phyloP scores from a whole-genome alignment of 2,329 filamentous ascomycete genomes.

The Penicillium brevicompactum region DNA sequence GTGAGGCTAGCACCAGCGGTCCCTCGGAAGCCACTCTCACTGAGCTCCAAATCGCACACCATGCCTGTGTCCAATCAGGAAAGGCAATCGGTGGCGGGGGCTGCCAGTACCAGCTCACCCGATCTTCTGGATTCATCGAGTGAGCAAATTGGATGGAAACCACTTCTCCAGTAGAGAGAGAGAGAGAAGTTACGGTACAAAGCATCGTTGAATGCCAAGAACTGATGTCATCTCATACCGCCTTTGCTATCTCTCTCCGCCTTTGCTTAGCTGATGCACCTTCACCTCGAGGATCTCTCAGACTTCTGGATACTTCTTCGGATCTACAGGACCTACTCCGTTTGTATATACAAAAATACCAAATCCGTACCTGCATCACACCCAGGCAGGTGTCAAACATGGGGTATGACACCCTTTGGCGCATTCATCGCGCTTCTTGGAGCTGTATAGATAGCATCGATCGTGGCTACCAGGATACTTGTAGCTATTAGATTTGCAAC shows the following conservation, averaged over 20 bases:
- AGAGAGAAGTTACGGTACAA: background rate
- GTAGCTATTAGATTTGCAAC: background rate
- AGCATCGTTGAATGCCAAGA: background rate
- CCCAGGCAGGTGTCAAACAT: too few relatives aligned
- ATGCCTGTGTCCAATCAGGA: background rate
- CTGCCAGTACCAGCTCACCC: background rate
- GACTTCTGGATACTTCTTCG: too few relatives aligned
- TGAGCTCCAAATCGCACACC: conserved; percentile 24
- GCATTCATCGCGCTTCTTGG: background rate
- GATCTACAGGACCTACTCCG: too few relatives aligned
- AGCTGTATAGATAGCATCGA: background rate
- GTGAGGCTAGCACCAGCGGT: conserved; percentile 55
- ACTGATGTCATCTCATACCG: conserved; percentile 11
- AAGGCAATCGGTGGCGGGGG: background rate
- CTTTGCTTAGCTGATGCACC: background rate
- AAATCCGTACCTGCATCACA: too few relatives aligned
- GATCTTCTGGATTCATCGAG: conserved; percentile 29
- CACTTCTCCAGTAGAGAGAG: conserved; percentile 28
- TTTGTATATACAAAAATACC: too few relatives aligned
- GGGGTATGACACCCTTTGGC: background rate
- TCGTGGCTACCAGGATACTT: background rate
- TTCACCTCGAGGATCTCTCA: background rate
- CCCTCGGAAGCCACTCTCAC: conserved; percentile 62
- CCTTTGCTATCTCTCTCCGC: conserved; percentile 1
- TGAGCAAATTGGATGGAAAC: conserved; percentile 34